phyloP scores from a whole-genome alignment of 1,284 basidiomycete genomes.

The Ganoderma resinaceum region DNA sequence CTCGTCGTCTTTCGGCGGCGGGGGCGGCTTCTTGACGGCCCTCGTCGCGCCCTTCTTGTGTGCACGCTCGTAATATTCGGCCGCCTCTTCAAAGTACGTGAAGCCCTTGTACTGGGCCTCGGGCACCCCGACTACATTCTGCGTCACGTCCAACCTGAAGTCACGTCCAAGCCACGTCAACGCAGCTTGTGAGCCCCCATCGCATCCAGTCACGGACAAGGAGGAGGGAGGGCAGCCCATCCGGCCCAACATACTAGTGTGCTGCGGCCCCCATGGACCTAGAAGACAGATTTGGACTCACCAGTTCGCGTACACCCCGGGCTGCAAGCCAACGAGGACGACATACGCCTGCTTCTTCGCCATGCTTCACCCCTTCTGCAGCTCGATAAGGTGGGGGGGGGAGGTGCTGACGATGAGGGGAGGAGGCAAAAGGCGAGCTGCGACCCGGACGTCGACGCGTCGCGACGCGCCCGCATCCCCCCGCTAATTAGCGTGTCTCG shows the following conservation, averaged over 20 bases:
- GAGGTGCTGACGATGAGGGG: neutral
- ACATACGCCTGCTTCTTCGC: constrained; percentile 47
- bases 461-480: neutral
- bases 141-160: constrained; percentile 52
- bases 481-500: constrained; percentile 10
- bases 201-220: neutral
- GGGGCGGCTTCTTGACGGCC: constrained; percentile 15
- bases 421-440: constrained; percentile 4
- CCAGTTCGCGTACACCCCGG: constrained; percentile 57
- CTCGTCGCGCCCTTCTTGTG: constrained; percentile 32
- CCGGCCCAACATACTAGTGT: constrained; percentile 3
- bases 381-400: neutral
- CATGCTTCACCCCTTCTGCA: neutral
- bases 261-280: constrained; percentile 9
- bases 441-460: constrained; percentile 1
- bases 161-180: constrained; percentile 6
- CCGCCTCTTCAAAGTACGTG: constrained; percentile 49
- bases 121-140: constrained; percentile 49
- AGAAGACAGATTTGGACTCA: constrained; percentile 39
- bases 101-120: constrained; percentile 52
- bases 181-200: neutral
- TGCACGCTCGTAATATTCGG: constrained; percentile 46
- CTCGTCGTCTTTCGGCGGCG: neutral
- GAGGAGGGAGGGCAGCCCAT: neutral
- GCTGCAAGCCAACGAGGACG: constrained; percentile 51